A percentile compares a stretch with the other conserved stretches of the same genome.
Conservation (phyloP, 768 basidiomycete genomes). For the Russula sp. region DNA sequence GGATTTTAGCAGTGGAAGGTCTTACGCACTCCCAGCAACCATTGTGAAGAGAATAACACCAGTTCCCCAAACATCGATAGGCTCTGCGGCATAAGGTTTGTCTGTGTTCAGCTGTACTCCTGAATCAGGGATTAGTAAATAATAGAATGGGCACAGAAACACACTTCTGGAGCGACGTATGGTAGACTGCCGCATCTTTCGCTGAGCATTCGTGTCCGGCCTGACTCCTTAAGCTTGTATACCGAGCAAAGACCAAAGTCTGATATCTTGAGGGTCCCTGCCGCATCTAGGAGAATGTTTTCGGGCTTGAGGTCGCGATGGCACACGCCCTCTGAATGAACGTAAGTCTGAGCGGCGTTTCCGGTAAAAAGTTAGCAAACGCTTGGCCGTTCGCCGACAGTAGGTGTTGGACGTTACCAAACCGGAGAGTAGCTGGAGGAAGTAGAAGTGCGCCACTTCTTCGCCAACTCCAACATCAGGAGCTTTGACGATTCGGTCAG, state of each 20-base stretch:
- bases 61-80: constrained; percentile 93
- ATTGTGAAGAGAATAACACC: constrained; percentile 94
- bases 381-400: not conserved
- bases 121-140: constrained; percentile 7
- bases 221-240: constrained; percentile 77
- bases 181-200: constrained; percentile 91
- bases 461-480: constrained; percentile 87
- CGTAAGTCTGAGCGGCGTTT: constrained; percentile 55
- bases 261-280: constrained; percentile 85
- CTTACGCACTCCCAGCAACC: constrained; percentile 77
- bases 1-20: not conserved
- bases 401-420: constrained; percentile 51
- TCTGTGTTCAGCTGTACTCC: constrained; percentile 57
- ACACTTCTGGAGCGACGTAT: constrained; percentile 91
- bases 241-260: constrained; percentile 95
- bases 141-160: constrained; percentile 24
- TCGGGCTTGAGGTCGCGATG: constrained; percentile 98
- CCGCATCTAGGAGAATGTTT: constrained; percentile 81
- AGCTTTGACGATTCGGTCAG: constrained; percentile 44
- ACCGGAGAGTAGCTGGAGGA: constrained; percentile 78
- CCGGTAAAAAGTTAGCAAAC: constrained; percentile 10
- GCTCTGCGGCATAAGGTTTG: constrained; percentile 79
- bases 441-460: constrained; percentile 87
- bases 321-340: constrained; percentile 87
- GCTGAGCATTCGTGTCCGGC: constrained; percentile 68